Percentiles rank a stretch among this genome's conserved stretches.
These are phyloP conservation scores for Diaporthe citri DNA, from an alignment of 2,329 filamentous ascomycete genomes.

Conservation along the genomic window DNA sequence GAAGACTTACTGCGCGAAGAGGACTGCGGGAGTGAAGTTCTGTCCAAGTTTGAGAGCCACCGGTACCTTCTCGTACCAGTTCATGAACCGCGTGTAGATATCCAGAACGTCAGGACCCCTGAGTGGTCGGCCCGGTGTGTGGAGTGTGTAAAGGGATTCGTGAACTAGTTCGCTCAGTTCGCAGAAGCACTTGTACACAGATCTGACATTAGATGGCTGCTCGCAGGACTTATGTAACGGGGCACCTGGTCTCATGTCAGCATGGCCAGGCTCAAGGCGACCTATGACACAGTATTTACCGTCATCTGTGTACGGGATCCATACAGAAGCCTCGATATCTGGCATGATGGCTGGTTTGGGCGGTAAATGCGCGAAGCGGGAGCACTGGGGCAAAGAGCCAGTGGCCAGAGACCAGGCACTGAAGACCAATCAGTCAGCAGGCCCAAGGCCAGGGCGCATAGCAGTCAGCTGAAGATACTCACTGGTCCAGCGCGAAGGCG, in stretches of 20 bases:
- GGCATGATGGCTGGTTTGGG: conserved; percentile 72
- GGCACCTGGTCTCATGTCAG: conserved; percentile 55
- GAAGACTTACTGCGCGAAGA: conserved; percentile 77
- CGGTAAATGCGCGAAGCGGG: conserved; percentile 67
- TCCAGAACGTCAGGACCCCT: conserved; percentile 73
- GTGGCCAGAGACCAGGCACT: conserved; percentile 76
- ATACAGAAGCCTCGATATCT: conserved; percentile 70
- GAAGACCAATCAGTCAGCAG: neutral
- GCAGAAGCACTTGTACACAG: conserved; percentile 77
- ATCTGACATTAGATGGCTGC: conserved; percentile 76
- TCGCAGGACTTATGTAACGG: conserved; percentile 67
- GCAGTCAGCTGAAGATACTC: conserved; percentile 48
- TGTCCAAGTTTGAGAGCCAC: conserved; percentile 73
- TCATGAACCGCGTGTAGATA: conserved; percentile 76
- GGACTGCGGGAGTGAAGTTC: conserved; percentile 79
- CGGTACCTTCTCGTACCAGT: conserved; percentile 79
- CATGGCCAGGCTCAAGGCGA: neutral
- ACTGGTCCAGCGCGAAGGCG: conserved; percentile 74
- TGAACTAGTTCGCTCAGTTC: conserved; percentile 81
- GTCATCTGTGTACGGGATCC: conserved; percentile 71
- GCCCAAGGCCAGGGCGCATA: too few relatives aligned
- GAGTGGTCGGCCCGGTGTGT: conserved; percentile 75
- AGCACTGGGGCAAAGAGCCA: conserved; percentile 71
- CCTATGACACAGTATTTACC: conserved; percentile 52
- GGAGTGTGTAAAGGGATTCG: conserved; percentile 78